Conservation (phyloP, 164 flowering plant species). For the Aristolochia fimbriata region DNA sequence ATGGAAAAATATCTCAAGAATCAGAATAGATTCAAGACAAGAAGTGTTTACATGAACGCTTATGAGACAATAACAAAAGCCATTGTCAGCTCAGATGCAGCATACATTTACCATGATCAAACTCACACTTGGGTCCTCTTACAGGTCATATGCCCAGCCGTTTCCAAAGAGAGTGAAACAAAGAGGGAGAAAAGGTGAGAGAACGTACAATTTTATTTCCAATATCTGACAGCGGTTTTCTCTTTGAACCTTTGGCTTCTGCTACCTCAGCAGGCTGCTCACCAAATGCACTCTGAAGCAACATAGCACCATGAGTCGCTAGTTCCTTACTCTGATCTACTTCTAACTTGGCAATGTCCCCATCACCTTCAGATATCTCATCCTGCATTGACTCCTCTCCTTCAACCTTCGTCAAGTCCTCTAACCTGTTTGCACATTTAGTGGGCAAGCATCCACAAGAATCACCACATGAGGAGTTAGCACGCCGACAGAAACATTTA, state of each 20-base stretch:
- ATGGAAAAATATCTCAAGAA: too few species aligned
- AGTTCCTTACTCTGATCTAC: constrained; percentile 27
- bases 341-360: constrained; percentile 13
- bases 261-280: constrained; percentile 35
- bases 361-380: constrained; percentile 16
- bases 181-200: neutral
- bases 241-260: constrained; percentile 22
- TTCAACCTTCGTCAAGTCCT: constrained; percentile 3
- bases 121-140: too few species aligned
- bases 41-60: too few species aligned
- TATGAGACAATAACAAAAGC: too few species aligned
- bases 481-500: constrained; percentile 67
- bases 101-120: too few species aligned
- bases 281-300: constrained; percentile 58
- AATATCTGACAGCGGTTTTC: constrained; percentile 82
- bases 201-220: constrained; percentile 65
- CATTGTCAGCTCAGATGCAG: too few species aligned
- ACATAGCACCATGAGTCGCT: constrained; percentile 65
- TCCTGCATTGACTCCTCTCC: constrained; percentile 10
- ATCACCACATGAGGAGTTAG: constrained; percentile 32
- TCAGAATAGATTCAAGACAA: too few species aligned
- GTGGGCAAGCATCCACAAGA: constrained; percentile 49
- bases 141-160: too few species aligned
- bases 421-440: constrained; percentile 57
- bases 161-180: too few species aligned